These are phyloP conservation scores for Pseudogymnoascus destructans DNA, from an alignment of 2,329 filamentous ascomycete genomes.

Conservation along the genomic window DNA sequence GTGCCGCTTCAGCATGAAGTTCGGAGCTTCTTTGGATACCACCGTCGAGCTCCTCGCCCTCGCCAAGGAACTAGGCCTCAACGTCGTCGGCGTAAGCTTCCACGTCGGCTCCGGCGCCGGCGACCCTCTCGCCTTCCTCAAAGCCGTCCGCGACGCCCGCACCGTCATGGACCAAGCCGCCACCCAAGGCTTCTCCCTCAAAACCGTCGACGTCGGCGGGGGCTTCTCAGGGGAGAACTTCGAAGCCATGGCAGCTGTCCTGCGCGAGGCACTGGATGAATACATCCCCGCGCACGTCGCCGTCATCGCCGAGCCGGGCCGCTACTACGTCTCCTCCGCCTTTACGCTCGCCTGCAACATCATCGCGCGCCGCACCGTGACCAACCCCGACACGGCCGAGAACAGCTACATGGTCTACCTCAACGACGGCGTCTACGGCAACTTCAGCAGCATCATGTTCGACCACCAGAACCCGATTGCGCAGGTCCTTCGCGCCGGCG, in stretches of 20 bases:
- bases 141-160: slow-evolving; percentile 82
- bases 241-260: slow-evolving; percentile 72
- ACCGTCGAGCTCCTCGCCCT: slow-evolving; percentile 65
- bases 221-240: slow-evolving; percentile 88
- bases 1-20: slow-evolving; percentile 94
- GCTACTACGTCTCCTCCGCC: slow-evolving; percentile 86
- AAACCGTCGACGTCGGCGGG: slow-evolving; percentile 85
- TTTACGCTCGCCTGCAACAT: slow-evolving; percentile 94
- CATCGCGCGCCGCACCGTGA: slow-evolving; percentile 83
- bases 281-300: slow-evolving; percentile 70
- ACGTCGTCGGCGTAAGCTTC: slow-evolving; percentile 92
- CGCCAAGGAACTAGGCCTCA: slow-evolving; percentile 70
- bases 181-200: slow-evolving; percentile 63
- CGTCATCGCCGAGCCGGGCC: slow-evolving; percentile 90
- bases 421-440: slow-evolving; percentile 95
- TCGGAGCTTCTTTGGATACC: slow-evolving; percentile 78
- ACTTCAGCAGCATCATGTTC: slow-evolving; percentile 99
- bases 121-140: slow-evolving; percentile 80
- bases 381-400: slow-evolving; percentile 50
- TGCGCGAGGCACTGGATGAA: slow-evolving; percentile 67
- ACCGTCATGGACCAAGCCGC: slow-evolving; percentile 76
- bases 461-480: slow-evolving; percentile 89
- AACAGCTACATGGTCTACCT: slow-evolving; percentile 92
- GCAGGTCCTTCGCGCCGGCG: slow-evolving; percentile 57
- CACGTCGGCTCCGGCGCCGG: slow-evolving; percentile 94